A percentile compares a stretch with the other conserved stretches of the same genome.
phyloP scores from a whole-genome alignment of 805 yeast species.

The Saturnispora galanensis region DNA sequence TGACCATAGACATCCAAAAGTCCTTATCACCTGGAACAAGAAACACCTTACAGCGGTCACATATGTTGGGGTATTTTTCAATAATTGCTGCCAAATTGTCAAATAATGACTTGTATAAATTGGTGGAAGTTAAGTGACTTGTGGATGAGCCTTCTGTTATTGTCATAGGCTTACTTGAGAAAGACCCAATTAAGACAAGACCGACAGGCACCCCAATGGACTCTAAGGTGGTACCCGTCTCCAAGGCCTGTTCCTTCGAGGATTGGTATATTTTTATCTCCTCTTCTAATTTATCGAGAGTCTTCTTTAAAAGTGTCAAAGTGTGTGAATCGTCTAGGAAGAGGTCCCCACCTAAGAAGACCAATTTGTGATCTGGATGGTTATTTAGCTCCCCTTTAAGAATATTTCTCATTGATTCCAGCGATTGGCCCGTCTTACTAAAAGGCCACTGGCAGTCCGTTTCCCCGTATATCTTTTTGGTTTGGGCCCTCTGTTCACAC shows the following conservation, averaged over 20 bases:
- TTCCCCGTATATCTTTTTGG: slow-evolving; percentile 68
- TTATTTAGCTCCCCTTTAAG: slow-evolving; percentile 40
- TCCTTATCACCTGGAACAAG: slow-evolving; percentile 87
- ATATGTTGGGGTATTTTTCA: slow-evolving; percentile 46
- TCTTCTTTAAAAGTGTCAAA: slow-evolving; percentile 54
- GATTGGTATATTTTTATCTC: slow-evolving; percentile 24
- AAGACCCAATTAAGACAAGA: slow-evolving; percentile 77
- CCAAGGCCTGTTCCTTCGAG: slow-evolving; percentile 17
- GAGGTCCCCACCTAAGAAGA: slow-evolving; percentile 69
- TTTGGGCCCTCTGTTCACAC: slow-evolving; percentile 59
- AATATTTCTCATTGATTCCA: slow-evolving; percentile 42
- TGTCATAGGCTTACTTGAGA: slow-evolving; percentile 54
- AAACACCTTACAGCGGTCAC: slow-evolving; percentile 45
- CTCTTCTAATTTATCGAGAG: slow-evolving; percentile 45
- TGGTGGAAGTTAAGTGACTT: slow-evolving; percentile 39
- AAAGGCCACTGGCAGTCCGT: slow-evolving; percentile 45
- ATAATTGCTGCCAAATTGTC: slow-evolving; percentile 64
- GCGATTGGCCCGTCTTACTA: slow-evolving; percentile 40
- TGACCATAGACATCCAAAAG: slow-evolving; percentile 76
- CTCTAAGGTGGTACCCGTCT: slow-evolving; percentile 9
- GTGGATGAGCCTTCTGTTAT: slow-evolving; percentile 42
- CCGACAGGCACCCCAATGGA: slow-evolving; percentile 29
- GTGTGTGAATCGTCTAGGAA: slow-evolving; percentile 50
- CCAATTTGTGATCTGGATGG: slow-evolving; percentile 46
- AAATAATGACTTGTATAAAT: slow-evolving; percentile 54